Evolutionary conservation across 2,329 filamentous ascomycete species (phyloP).

Genomic region (Pseudocercospora crystallina): DNA sequence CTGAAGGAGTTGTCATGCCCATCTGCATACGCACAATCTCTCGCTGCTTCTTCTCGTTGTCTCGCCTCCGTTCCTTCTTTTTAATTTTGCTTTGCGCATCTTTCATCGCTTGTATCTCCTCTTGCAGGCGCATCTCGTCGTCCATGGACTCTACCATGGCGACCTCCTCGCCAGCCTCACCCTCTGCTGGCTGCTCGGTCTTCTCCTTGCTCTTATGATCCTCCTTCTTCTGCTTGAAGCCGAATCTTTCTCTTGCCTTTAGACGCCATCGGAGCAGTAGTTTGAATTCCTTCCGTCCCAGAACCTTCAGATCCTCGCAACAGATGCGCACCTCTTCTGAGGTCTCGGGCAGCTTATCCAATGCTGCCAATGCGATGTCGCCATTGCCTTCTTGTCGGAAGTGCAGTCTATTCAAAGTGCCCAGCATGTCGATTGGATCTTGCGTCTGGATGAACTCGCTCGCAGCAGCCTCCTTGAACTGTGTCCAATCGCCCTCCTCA

Average conservation of each 20-base stretch:
- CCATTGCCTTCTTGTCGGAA: slow-evolving; percentile 74
- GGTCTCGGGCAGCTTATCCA: slow-evolving; percentile 83
- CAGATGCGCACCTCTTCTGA: slow-evolving; percentile 76
- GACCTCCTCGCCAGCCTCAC: slow-evolving; percentile 59
- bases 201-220: slow-evolving; percentile 32
- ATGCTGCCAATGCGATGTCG: slow-evolving; percentile 81
- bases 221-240: slow-evolving; percentile 72
- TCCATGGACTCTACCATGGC: slow-evolving; percentile 88
- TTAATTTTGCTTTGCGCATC: slow-evolving; percentile 74
- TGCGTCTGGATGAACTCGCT: slow-evolving; percentile 92
- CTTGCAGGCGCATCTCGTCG: slow-evolving; percentile 85
- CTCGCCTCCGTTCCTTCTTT: slow-evolving; percentile 79
- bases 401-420: slow-evolving; percentile 76
- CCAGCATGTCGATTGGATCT: slow-evolving; percentile 90
- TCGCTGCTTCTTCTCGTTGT: slow-evolving; percentile 92
- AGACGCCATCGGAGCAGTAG: slow-evolving; percentile 85
- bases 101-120: slow-evolving; percentile 78
- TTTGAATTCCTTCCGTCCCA: slow-evolving; percentile 94
- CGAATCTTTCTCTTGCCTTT: slow-evolving; percentile 85
- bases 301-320: slow-evolving; percentile 81
- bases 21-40: slow-evolving; percentile 96
- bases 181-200: slow-evolving; percentile 38
- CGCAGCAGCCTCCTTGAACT: slow-evolving; percentile 84
- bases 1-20: slow-evolving; percentile 93
- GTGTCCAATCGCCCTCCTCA: slow-evolving; percentile 89